Base-by-base conservation (phyloP, 2,329 filamentous ascomycete genomes). In the Fusarium sublunatum region DNA sequence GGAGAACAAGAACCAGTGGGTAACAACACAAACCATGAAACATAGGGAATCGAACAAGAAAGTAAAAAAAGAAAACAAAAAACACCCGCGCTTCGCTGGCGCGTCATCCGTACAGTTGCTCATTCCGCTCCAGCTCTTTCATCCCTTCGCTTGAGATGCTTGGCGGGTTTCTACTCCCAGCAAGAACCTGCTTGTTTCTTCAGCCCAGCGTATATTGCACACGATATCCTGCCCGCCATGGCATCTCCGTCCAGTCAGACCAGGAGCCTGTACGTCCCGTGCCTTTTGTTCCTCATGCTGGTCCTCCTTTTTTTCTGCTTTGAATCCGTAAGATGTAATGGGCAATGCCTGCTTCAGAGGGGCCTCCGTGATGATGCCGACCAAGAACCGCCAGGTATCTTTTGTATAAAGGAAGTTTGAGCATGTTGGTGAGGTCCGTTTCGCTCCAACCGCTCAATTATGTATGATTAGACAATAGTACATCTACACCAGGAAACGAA, bases 391-490 rank as follows among this genome's bases (percentile, higher is more conserved):
- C 50, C 55, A 57, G 57, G 55, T 58, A 63, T 64, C 69, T 69
- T 64, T 58, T 59, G 53, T 68, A 47, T 61, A 56, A 53, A 53
- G 40, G 58, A 61, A 67, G 53, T 63, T 61, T 64, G 56, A 68
- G 64, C 64, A 57, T 53, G 54, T 58, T 58, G 54, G 44, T 48
- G 58, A 68, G 59, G 60, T 62, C 58, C 58, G 53, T 64, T 70
- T 64, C 50, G 56, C 57, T 58, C 61, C 65, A 60, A 50, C 57
- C 65, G 52, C 69, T 65, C 68, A 68, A 75, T 75, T 77, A 79
- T 82, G 79, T 80, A 82, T 79, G 74, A 82, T 83, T 81, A 82
- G 81, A 76, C 68, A 75, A 74, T 76, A 77, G 74, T 81, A 81
- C 78, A 81, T 82, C 77, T 81, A 81, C 77, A 79, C 77, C 76